A percentile compares a stretch with the other conserved stretches of the same genome.
phyloP scores from a whole-genome alignment of 176 grass and related monocot species.

The Secale cereale region DNA sequence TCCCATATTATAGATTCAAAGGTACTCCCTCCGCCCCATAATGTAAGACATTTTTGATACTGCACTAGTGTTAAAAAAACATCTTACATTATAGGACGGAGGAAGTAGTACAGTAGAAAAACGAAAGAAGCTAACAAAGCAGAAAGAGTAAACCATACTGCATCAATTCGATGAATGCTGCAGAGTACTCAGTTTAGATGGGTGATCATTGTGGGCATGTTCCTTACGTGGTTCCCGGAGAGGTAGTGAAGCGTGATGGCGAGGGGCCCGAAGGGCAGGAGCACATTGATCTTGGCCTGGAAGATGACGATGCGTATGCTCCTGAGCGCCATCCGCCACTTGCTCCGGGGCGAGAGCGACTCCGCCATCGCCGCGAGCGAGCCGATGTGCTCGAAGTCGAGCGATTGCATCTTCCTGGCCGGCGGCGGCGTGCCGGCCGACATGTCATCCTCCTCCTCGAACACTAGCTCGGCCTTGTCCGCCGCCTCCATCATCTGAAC shows the following conservation, averaged over 20 bases:
- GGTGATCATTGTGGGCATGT: not conserved
- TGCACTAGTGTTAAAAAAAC: no score
- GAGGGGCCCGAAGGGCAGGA: slow-evolving; percentile 91
- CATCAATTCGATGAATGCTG: not conserved
- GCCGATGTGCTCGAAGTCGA: slow-evolving; percentile 91
- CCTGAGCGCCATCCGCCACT: slow-evolving; percentile 55
- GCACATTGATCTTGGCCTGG: slow-evolving; percentile 84
- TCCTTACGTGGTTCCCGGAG: slow-evolving; percentile 73
- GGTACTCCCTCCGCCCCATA: no score
- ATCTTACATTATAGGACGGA: no score
- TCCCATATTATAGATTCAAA: slow-evolving; percentile 3
- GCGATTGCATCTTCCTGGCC: slow-evolving; percentile 61
- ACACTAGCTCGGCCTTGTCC: slow-evolving; percentile 58
- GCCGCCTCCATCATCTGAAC: slow-evolving; percentile 56
- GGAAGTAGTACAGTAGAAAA: not conserved
- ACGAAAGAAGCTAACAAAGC: not conserved
- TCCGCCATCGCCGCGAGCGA: slow-evolving; percentile 71
- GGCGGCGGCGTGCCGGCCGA: slow-evolving; percentile 33
- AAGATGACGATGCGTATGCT: slow-evolving; percentile 85
- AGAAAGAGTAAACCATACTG: not conserved
- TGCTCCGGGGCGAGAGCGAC: slow-evolving; percentile 54
- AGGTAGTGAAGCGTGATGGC: slow-evolving; percentile 86
- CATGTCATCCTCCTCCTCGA: slow-evolving; percentile 35
- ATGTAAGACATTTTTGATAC: no score
- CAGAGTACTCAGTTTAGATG: not conserved